Percentiles rank a stretch among this genome's conserved stretches.
Evolutionary conservation across 148 eudicot species (phyloP).

Genomic region (Salicornia ramosissima): DNA sequence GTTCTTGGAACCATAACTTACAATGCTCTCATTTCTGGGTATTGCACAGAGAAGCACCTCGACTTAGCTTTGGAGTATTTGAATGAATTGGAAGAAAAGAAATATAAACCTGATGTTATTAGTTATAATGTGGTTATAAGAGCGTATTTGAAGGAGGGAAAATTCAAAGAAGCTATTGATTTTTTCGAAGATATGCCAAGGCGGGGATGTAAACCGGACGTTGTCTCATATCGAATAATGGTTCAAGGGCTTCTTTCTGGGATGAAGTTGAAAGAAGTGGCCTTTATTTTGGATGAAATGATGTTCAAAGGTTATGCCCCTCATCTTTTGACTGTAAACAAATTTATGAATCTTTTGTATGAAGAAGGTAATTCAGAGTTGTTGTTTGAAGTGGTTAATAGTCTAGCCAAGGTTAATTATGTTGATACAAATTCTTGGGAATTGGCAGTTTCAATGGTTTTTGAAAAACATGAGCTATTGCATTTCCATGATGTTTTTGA

Average conservation of each 20-base stretch:
- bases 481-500: constrained; percentile 29
- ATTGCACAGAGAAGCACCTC: constrained; percentile 48
- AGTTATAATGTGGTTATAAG: constrained; percentile 49
- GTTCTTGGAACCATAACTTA: constrained; percentile 44
- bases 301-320: constrained; percentile 58
- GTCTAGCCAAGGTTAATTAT: constrained; percentile 41
- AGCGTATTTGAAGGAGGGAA: constrained; percentile 44
- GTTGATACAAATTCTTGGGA: constrained; percentile 49
- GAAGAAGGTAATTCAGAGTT: constrained; percentile 32
- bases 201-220: constrained; percentile 60
- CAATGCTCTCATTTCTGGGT: constrained; percentile 59
- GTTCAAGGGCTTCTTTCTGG: constrained; percentile 52
- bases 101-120: constrained; percentile 53
- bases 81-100: constrained; percentile 46
- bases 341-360: constrained; percentile 33
- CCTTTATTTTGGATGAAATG: constrained; percentile 74
- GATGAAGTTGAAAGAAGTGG: constrained; percentile 47
- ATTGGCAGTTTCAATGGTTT: constrained; percentile 34
- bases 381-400: constrained; percentile 36
- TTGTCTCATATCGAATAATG: constrained; percentile 51
- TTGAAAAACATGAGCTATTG: constrained; percentile 19
- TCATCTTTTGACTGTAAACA: constrained; percentile 34
- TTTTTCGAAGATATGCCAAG: constrained; percentile 69
- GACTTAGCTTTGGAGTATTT: constrained; percentile 42
- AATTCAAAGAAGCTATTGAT: constrained; percentile 40